These are phyloP conservation scores for Candida dubliniensis DNA, from an alignment of 1,139 yeast species.

Conservation along the genomic window DNA sequence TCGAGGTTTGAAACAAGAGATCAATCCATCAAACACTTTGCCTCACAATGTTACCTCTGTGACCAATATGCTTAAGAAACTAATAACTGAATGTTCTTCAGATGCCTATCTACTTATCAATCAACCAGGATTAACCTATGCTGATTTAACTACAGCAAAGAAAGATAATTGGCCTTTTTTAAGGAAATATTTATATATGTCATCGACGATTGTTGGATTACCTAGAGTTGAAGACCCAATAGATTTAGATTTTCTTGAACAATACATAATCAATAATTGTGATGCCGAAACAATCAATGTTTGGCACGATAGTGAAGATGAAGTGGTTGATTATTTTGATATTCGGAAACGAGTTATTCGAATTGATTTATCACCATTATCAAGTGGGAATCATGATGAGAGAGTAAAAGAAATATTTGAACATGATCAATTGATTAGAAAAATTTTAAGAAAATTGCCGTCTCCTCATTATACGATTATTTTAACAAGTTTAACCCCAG, in stretches of 20 bases:
- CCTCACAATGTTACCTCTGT: slow-evolving; percentile 31
- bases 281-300: slow-evolving; percentile 44
- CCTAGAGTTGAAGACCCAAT: slow-evolving; percentile 51
- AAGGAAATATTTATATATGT: slow-evolving; percentile 52
- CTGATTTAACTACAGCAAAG: slow-evolving; percentile 50
- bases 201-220: slow-evolving; percentile 65
- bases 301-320: slow-evolving; percentile 40
- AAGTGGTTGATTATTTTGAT: slow-evolving; percentile 53
- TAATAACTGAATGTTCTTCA: slow-evolving; percentile 62
- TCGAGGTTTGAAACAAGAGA: slow-evolving; percentile 28
- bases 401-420: slow-evolving; percentile 15
- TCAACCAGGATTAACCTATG: slow-evolving; percentile 63
- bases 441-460: slow-evolving; percentile 62
- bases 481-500: slow-evolving; percentile 35
- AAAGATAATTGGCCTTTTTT: slow-evolving; percentile 53
- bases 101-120: slow-evolving; percentile 69
- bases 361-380: slow-evolving; percentile 53
- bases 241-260: slow-evolving; percentile 49
- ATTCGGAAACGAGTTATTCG: slow-evolving; percentile 58
- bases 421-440: slow-evolving; percentile 54
- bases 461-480: slow-evolving; percentile 62
- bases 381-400: slow-evolving; percentile 22
- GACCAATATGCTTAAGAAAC: slow-evolving; percentile 45
- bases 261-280: slow-evolving; percentile 46
- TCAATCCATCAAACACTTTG: slow-evolving; percentile 19